Evolutionary conservation across 73 alveolate genomes (phyloP).

Genomic region (Effrenium voratum): DNA sequence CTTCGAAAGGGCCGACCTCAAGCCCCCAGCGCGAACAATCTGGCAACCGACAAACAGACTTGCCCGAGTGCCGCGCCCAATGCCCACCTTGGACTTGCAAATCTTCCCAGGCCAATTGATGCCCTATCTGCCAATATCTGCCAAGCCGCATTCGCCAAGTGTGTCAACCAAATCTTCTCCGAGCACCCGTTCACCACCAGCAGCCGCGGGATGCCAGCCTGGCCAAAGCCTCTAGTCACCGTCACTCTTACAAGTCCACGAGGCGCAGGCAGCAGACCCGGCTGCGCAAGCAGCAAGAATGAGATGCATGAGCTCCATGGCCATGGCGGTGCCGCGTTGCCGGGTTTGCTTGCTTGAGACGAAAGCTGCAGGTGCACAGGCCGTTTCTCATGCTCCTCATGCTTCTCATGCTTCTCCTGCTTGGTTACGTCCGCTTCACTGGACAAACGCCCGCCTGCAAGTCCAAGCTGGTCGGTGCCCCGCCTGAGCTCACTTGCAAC

Average conservation of each 20-base stretch:
- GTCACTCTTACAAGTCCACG: no score
- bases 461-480: no score
- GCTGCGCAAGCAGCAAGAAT: background rate
- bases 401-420: no score
- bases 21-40: no score
- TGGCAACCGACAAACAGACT: no score
- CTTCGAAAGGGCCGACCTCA: no score
- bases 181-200: conserved; percentile 49
- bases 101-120: background rate
- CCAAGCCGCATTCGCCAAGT: conserved; percentile 49
- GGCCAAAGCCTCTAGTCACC: no score
- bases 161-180: conserved; percentile 71
- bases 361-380: no score
- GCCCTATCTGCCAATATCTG: background rate
- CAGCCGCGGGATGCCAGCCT: conserved; percentile 60
- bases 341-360: background rate
- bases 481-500: no score
- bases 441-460: background rate
- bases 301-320: no score
- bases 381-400: no score
- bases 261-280: no score
- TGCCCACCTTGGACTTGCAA: conserved; percentile 5
- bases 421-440: background rate
- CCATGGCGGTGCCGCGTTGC: background rate
- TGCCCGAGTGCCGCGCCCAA: conserved; percentile 41